phyloP scores from a whole-genome alignment of 208 protist genomes.

The Crithidia expoeki region DNA sequence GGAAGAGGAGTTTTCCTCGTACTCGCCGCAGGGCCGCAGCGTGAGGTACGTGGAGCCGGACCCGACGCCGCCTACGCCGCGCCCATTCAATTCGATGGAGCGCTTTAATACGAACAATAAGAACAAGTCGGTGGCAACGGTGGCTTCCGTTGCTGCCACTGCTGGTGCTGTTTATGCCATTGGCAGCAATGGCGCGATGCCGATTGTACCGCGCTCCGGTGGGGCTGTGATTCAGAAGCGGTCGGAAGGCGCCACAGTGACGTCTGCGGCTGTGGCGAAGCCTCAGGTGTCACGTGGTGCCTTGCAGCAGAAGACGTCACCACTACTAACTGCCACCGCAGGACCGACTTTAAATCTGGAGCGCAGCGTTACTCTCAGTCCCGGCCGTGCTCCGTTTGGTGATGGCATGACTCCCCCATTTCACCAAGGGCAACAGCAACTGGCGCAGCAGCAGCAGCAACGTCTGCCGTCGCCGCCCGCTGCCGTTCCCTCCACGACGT shows the following conservation, averaged over 20 bases:
- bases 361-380: neutral
- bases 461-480: neutral
- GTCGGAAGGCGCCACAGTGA: neutral
- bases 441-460: neutral
- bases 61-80: constrained; percentile 7
- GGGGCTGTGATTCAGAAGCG: neutral
- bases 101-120: neutral
- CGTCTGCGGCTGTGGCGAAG: neutral
- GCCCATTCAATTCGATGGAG: constrained; percentile 3
- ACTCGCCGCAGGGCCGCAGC: constrained; percentile 1
- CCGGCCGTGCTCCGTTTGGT: constrained; percentile 21
- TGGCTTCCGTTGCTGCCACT: neutral
- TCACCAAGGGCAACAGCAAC: too few species aligned
- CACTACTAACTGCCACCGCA: neutral
- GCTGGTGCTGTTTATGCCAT: too few species aligned
- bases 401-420: constrained; percentile 16
- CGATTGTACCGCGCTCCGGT: constrained; percentile 6
- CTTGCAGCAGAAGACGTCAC: too few species aligned
- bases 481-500: neutral
- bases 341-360: neutral
- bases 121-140: neutral
- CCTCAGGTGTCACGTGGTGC: too few species aligned
- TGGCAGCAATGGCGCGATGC: neutral
- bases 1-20: too few species aligned
- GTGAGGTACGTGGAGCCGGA: constrained; percentile 3